A percentile compares a stretch with the other conserved stretches of the same genome.
Evolutionary conservation across 2,329 filamentous ascomycete species (phyloP).

Genomic region (Parastagonospora nodorum): DNA sequence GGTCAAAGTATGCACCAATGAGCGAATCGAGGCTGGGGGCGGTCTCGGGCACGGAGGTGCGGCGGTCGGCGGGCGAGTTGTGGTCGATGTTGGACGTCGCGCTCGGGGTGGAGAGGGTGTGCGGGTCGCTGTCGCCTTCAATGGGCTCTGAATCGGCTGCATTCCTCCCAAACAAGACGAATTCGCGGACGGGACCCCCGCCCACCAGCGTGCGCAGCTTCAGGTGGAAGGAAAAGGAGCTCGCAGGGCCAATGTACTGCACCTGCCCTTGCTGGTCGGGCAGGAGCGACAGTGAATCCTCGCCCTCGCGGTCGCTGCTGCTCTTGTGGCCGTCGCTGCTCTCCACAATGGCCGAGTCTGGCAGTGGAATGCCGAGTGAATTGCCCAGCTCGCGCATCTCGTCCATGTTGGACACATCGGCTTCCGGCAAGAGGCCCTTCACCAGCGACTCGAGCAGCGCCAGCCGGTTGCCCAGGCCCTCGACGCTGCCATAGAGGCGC

Average conservation of each 20-base stretch:
- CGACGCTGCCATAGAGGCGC: slow-evolving; percentile 51
- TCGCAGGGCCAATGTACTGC: slow-evolving; percentile 52
- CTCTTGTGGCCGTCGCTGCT: slow-evolving; percentile 19
- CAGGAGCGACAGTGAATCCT: slow-evolving; percentile 44
- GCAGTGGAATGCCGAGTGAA: slow-evolving; percentile 49
- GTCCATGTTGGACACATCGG: slow-evolving; percentile 50
- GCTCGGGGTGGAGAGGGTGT: slow-evolving; percentile 25
- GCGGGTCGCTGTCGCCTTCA: slow-evolving; percentile 22
- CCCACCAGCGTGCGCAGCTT: slow-evolving; percentile 49
- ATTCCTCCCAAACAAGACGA: slow-evolving; percentile 50
- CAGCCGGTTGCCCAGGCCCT: slow-evolving; percentile 49
- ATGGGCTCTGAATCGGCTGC: slow-evolving; percentile 39
- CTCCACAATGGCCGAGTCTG: slow-evolving; percentile 28
- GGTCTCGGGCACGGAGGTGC: slow-evolving; percentile 14
- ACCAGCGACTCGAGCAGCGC: slow-evolving; percentile 52
- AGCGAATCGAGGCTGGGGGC: slow-evolving; percentile 40
- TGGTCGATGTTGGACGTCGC: slow-evolving; percentile 23
- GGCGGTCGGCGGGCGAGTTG: slow-evolving; percentile 28
- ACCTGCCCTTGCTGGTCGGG: slow-evolving; percentile 52
- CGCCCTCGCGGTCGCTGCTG: slow-evolving; percentile 31
- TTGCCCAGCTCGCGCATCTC: slow-evolving; percentile 47
- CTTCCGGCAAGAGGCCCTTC: slow-evolving; percentile 51
- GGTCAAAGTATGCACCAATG: slow-evolving; percentile 49
- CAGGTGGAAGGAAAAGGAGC: slow-evolving; percentile 51
- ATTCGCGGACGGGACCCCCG: slow-evolving; percentile 37